Conservation (phyloP, 2,329 filamentous ascomycete genomes). For the Leptographium galeiforme region DNA sequence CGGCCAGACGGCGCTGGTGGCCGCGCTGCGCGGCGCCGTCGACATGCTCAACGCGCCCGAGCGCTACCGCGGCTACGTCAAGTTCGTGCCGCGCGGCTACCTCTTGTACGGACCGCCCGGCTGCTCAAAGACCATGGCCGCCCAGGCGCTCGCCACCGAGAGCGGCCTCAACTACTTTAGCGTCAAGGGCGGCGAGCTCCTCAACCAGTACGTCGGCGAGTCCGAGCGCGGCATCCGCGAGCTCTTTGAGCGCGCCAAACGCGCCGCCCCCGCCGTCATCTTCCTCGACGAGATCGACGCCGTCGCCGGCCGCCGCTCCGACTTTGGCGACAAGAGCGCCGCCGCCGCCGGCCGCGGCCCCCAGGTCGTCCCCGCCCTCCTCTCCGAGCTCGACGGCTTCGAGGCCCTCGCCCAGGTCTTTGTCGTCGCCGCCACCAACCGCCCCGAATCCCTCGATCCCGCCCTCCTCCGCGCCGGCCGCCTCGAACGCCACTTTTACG, state of each 20-base stretch:
- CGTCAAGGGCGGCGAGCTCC: conserved; percentile 83
- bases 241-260: conserved; percentile 71
- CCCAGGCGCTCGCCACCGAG: conserved; percentile 82
- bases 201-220: conserved; percentile 96
- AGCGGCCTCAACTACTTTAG: conserved; percentile 87
- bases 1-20: conserved; percentile 66
- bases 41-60: conserved; percentile 18
- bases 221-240: conserved; percentile 77
- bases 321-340: conserved; percentile 25
- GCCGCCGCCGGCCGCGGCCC: conserved; percentile 36
- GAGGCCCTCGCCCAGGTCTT: conserved; percentile 72
- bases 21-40: conserved; percentile 38
- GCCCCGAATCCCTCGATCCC: conserved; percentile 72
- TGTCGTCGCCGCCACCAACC: conserved; percentile 83
- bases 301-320: conserved; percentile 47
- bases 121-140: conserved; percentile 87
- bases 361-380: conserved; percentile 76
- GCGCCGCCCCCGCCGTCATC: conserved; percentile 82
- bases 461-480: conserved; percentile 76
- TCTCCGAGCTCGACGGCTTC: conserved; percentile 95
- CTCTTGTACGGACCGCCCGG: conserved; percentile 86
- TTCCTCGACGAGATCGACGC: conserved; percentile 97
- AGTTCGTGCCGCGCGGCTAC: conserved; percentile 53
- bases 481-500: conserved; percentile 75
- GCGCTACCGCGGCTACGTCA: conserved; percentile 24